Conservation (phyloP, 768 basidiomycete species). For the Russula sp. region DNA sequence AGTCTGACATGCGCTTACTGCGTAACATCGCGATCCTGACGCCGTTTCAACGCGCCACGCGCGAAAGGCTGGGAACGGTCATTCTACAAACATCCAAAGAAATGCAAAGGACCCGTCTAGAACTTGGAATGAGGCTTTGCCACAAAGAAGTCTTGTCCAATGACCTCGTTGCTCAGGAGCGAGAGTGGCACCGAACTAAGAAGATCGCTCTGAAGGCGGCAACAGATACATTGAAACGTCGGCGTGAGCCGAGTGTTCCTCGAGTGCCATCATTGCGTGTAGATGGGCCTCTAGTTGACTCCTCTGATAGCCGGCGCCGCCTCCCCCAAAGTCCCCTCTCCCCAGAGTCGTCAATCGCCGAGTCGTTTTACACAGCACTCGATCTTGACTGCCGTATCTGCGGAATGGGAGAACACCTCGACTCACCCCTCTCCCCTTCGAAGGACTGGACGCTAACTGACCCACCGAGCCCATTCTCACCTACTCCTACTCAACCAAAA, state of each 20-base stretch:
- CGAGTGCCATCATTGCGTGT: slow-evolving; percentile 9
- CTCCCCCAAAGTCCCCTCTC: slow-evolving; percentile 23
- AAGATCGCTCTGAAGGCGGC: slow-evolving; percentile 70
- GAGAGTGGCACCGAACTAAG: slow-evolving; percentile 59
- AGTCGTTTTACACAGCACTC: slow-evolving; percentile 64
- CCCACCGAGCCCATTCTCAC: neutral
- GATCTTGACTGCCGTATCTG: slow-evolving; percentile 39
- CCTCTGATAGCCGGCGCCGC: slow-evolving; percentile 21
- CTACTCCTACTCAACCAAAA: neutral
- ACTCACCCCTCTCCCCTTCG: neutral
- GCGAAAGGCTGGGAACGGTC: slow-evolving; percentile 61
- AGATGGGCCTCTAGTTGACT: slow-evolving; percentile 22
- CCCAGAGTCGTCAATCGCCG: slow-evolving; percentile 41
- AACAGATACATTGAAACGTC: slow-evolving; percentile 53
- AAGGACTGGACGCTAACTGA: neutral
- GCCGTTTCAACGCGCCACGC: slow-evolving; percentile 81
- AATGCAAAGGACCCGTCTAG: slow-evolving; percentile 61
- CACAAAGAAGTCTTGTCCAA: slow-evolving; percentile 67
- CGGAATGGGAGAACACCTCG: slow-evolving; percentile 15
- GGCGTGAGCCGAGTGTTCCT: slow-evolving; percentile 29
- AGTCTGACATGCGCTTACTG: slow-evolving; percentile 61
- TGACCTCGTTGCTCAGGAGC: slow-evolving; percentile 69
- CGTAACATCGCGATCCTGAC: slow-evolving; percentile 81
- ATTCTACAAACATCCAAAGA: slow-evolving; percentile 59
- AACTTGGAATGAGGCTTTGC: slow-evolving; percentile 66